A percentile compares a stretch with the other conserved stretches of the same genome.
phyloP scores from a whole-genome alignment of 1,139 yeast species.

The Kodamaea arcana region DNA sequence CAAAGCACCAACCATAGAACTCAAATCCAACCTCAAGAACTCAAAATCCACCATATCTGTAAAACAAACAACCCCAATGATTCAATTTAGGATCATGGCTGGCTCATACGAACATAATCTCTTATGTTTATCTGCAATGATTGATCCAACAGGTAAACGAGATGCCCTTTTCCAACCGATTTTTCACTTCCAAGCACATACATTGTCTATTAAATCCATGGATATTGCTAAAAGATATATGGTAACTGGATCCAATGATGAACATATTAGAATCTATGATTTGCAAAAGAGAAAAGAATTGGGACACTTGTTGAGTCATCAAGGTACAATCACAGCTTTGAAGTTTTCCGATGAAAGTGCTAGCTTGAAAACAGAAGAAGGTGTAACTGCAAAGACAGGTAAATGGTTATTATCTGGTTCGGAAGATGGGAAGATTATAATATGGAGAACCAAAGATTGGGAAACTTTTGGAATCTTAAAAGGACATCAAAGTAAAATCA shows the following conservation, averaged over 20 bases:
- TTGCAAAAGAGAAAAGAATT: slow-evolving; percentile 89
- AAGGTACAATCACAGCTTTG: slow-evolving; percentile 79
- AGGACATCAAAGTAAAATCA: slow-evolving; percentile 76
- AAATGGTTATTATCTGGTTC: slow-evolving; percentile 91
- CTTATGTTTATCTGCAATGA: slow-evolving; percentile 71
- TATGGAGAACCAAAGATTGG: slow-evolving; percentile 98
- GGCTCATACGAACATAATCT: slow-evolving; percentile 96
- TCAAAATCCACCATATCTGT: slow-evolving; percentile 6
- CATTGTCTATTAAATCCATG: slow-evolving; percentile 78
- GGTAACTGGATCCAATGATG: slow-evolving; percentile 95
- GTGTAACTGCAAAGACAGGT: slow-evolving; percentile 45
- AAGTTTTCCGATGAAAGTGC: slow-evolving; percentile 56
- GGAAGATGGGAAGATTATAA: slow-evolving; percentile 83
- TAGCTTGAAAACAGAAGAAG: slow-evolving; percentile 13
- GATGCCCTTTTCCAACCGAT: slow-evolving; percentile 80
- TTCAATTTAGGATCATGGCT: slow-evolving; percentile 72
- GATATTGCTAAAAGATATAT: slow-evolving; percentile 81
- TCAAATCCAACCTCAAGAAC: slow-evolving; percentile 10
- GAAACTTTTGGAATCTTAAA: slow-evolving; percentile 83
- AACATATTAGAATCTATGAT: slow-evolving; percentile 91
- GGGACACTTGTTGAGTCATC: slow-evolving; percentile 86
- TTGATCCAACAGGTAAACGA: slow-evolving; percentile 28
- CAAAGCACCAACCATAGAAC: slow-evolving; percentile 5
- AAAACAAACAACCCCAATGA: slow-evolving; percentile 4
- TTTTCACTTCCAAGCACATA: slow-evolving; percentile 93